These are phyloP conservation scores for Hylodesmum podocarpum DNA, from an alignment of 306 rosid genomes.

Conservation along the genomic window DNA sequence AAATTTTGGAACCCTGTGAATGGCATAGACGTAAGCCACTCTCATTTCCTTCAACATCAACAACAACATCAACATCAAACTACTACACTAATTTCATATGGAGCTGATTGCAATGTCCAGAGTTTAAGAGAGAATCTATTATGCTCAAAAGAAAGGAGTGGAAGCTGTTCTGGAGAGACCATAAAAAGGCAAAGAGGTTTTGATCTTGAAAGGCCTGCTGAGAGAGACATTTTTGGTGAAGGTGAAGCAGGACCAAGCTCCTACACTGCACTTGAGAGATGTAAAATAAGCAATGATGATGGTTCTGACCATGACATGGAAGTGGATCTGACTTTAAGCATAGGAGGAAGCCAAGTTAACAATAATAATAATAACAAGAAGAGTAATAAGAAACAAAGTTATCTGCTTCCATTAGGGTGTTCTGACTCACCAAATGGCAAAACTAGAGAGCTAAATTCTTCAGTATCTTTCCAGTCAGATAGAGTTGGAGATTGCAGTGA, in stretches of 20 bases:
- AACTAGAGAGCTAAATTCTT: constrained; percentile 49
- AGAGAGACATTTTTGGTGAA: constrained; percentile 54
- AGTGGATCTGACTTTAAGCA: constrained; percentile 79
- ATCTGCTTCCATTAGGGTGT: constrained; percentile 28
- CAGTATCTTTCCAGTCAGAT: constrained; percentile 69
- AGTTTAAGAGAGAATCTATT: constrained; percentile 53
- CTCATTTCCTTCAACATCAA: constrained; percentile 40
- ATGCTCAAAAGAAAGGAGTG: constrained; percentile 68
- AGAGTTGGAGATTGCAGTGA: constrained; percentile 74
- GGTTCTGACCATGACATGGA: constrained; percentile 60
- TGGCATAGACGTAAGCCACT: constrained; percentile 38
- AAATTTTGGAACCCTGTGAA: constrained; percentile 44
- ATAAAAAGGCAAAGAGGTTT: constrained; percentile 58
- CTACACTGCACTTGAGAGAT: constrained; percentile 27
- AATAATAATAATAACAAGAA: constrained; percentile 58
- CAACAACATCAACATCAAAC: constrained; percentile 18
- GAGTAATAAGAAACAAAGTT: constrained; percentile 51
- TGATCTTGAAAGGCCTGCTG: constrained; percentile 75
- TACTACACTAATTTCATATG: constrained; percentile 31
- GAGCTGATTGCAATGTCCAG: constrained; percentile 40
- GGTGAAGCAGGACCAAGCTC: constrained; percentile 53
- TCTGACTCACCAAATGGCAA: constrained; percentile 33
- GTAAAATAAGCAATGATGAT: constrained; percentile 39
- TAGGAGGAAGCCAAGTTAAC: constrained; percentile 54
- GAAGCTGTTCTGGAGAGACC: constrained; percentile 72